Conservation (phyloP, 768 basidiomycete species). For the Macrolepiota fuliginosa region DNA sequence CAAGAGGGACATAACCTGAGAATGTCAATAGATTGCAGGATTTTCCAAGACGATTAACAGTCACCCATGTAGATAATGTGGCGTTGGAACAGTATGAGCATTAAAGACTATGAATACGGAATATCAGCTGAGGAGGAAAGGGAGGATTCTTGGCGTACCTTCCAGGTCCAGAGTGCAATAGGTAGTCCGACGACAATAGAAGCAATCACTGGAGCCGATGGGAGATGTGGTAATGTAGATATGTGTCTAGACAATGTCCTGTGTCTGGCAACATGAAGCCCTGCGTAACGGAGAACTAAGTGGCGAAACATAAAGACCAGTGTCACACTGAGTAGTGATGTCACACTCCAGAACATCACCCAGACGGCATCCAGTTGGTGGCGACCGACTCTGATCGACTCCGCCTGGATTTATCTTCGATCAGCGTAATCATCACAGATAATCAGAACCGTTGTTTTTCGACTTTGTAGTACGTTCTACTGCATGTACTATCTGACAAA, state of each 20-base stretch:
- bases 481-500: too few relatives aligned
- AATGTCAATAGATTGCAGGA: neutral
- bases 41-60: neutral
- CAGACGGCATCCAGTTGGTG: too few relatives aligned
- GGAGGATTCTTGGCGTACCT: slow-evolving; percentile 22
- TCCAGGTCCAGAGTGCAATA: slow-evolving; percentile 38
- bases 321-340: neutral
- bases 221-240: slow-evolving; percentile 16
- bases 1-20: slow-evolving; percentile 35
- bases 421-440: too few relatives aligned
- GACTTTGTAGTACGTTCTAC: too few relatives aligned
- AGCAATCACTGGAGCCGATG: slow-evolving; percentile 26
- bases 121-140: neutral
- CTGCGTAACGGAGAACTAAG: neutral
- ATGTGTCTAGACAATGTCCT: neutral
- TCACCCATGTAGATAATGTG: slow-evolving; percentile 50
- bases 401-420: too few relatives aligned
- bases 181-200: slow-evolving; percentile 36
- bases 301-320: neutral
- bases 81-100: slow-evolving; percentile 47
- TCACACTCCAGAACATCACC: neutral
- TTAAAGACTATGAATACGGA: slow-evolving; percentile 32
- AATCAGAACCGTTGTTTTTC: too few relatives aligned
- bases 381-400: too few relatives aligned
- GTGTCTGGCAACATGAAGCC: neutral